Conservation (phyloP, 768 basidiomycete species). For the Dioszegia hungarica region DNA sequence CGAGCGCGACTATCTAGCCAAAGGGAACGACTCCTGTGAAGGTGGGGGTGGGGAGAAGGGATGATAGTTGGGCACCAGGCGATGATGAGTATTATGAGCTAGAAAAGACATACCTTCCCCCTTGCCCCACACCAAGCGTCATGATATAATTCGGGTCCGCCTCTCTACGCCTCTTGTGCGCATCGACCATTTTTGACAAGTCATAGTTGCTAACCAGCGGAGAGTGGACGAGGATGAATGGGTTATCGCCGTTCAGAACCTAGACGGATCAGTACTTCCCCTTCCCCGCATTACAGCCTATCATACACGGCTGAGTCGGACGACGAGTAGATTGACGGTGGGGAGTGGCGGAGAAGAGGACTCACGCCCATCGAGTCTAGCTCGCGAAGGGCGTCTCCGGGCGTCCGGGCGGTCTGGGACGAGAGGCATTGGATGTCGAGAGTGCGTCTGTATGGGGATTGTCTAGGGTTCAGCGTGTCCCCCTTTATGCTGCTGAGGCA, state of each 20-base stretch:
- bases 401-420: constrained; percentile 40
- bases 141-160: constrained; percentile 89
- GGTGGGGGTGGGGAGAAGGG: constrained; percentile 7
- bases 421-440: constrained; percentile 43
- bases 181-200: constrained; percentile 80
- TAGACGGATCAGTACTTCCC: constrained; percentile 10
- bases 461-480: constrained; percentile 12
- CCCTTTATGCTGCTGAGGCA: neutral
- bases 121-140: constrained; percentile 64
- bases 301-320: no score
- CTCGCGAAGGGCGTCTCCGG: constrained; percentile 49
- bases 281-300: no score
- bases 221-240: constrained; percentile 48
- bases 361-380: constrained; percentile 44
- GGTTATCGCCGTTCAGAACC: constrained; percentile 47
- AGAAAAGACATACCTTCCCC: constrained; percentile 42
- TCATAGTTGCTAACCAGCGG: constrained; percentile 80
- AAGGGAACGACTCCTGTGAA: no score
- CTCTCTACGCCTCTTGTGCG: constrained; percentile 80
- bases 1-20: no score
- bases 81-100: no score
- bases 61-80: no score
- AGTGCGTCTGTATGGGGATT: constrained; percentile 26
- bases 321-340: no score
- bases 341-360: neutral